Conservation (phyloP, 106 monocot genomes). For the Allium cepa region DNA sequence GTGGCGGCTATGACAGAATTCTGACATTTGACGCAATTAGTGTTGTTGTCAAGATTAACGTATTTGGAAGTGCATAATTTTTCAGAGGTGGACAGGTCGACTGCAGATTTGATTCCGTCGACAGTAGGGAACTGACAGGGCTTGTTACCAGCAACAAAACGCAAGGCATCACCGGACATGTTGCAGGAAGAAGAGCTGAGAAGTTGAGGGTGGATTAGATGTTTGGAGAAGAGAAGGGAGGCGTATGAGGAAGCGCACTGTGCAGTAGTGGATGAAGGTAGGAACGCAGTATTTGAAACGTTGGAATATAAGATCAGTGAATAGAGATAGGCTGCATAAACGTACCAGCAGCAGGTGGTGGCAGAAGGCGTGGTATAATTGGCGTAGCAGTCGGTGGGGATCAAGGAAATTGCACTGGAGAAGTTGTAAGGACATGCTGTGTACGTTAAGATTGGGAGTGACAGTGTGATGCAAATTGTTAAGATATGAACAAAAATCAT, state of each 20-base stretch:
- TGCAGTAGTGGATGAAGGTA: constrained; percentile 40
- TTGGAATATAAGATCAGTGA: constrained; percentile 4
- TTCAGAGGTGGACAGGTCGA: constrained; percentile 3
- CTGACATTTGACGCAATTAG: constrained; percentile 43
- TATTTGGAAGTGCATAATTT: constrained; percentile 1
- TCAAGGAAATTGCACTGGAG: constrained; percentile 23
- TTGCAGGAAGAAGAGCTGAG: constrained; percentile 23
- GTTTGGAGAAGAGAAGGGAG: constrained; percentile 25
- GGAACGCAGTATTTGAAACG: constrained; percentile 19
- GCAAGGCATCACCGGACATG: neutral
- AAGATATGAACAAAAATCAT: too few relatives aligned
- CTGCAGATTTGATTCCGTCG: constrained; percentile 27
- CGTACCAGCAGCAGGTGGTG: constrained; percentile 81
- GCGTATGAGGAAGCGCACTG: constrained; percentile 23
- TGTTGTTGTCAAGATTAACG: neutral
- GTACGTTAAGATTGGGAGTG: neutral
- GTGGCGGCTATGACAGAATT: constrained; percentile 31
- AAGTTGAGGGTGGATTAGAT: constrained; percentile 47
- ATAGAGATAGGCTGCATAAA: constrained; percentile 58
- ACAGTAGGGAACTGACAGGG: constrained; percentile 49
- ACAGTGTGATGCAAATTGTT: neutral
- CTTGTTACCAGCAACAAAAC: constrained; percentile 18
- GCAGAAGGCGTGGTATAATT: constrained; percentile 35
- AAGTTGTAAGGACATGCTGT: constrained; percentile 64
- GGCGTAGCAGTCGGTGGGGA: constrained; percentile 49